Evolutionary conservation across 106 monocot species (phyloP).

Genomic region (Chionographis japonica): DNA sequence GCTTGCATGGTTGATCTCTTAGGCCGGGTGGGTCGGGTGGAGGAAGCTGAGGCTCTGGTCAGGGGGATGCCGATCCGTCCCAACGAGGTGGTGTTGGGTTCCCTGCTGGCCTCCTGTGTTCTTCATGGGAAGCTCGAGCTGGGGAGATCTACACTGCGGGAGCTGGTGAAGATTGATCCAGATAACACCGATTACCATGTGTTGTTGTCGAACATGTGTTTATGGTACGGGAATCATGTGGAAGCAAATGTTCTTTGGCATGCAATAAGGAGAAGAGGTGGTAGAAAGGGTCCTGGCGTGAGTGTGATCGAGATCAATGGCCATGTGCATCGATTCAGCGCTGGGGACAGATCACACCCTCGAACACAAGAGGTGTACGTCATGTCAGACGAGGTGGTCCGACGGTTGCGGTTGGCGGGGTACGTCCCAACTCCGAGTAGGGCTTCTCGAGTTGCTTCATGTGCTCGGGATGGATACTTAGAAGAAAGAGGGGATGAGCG

Average conservation of each 20-base stretch:
- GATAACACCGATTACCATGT: slow-evolving; percentile 40
- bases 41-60: slow-evolving; percentile 54
- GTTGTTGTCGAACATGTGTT: slow-evolving; percentile 44
- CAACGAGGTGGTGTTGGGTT: slow-evolving; percentile 71
- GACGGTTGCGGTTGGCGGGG: slow-evolving; percentile 31
- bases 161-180: slow-evolving; percentile 41
- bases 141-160: slow-evolving; percentile 29
- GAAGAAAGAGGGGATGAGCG: slow-evolving; percentile 9
- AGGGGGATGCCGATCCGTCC: slow-evolving; percentile 52
- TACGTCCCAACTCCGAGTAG: slow-evolving; percentile 27
- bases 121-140: slow-evolving; percentile 39
- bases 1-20: slow-evolving; percentile 74
- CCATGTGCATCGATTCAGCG: slow-evolving; percentile 46
- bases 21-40: slow-evolving; percentile 50
- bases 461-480: slow-evolving; percentile 16
- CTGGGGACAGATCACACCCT: slow-evolving; percentile 57
- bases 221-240: slow-evolving; percentile 21
- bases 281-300: slow-evolving; percentile 42
- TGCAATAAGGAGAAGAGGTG: slow-evolving; percentile 24
- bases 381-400: slow-evolving; percentile 41
- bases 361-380: slow-evolving; percentile 31
- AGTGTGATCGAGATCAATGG: slow-evolving; percentile 57
- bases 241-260: slow-evolving; percentile 35
- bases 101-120: slow-evolving; percentile 54
- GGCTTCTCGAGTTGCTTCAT: slow-evolving; percentile 11